phyloP scores from a whole-genome alignment of 768 basidiomycete species.

The Kwoniella sp. region DNA sequence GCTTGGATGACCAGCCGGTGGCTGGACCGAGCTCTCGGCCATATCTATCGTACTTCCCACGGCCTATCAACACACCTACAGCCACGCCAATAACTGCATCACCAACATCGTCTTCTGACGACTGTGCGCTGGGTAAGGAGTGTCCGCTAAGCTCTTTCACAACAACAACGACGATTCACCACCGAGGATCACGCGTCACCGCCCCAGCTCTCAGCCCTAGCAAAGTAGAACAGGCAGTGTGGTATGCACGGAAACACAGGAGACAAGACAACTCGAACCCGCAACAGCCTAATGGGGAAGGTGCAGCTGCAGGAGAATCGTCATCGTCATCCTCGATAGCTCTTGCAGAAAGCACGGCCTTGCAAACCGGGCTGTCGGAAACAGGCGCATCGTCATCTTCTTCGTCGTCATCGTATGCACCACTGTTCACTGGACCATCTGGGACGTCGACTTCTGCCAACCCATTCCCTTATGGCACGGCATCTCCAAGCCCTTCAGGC shows the following conservation, averaged over 20 bases:
- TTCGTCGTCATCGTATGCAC: conserved; percentile 1
- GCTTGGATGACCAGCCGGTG: conserved; percentile 19
- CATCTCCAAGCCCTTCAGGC: neutral
- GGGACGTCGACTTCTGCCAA: conserved; percentile 3
- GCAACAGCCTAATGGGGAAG: neutral
- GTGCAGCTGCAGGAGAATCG: neutral
- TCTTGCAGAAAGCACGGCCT: neutral
- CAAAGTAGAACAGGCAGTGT: neutral
- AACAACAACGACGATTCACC: neutral
- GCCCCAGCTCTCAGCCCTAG: neutral
- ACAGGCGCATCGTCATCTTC: neutral
- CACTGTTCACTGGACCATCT: conserved; percentile 23
- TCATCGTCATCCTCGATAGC: conserved; percentile 12
- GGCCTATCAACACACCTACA: neutral
- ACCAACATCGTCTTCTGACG: neutral
- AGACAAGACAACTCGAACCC: conserved; percentile 5
- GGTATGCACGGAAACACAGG: neutral
- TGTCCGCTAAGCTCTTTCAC: neutral
- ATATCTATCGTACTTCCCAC: conserved; percentile 2
- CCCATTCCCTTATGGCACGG: neutral
- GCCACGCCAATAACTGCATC: neutral
- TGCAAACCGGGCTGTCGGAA: neutral
- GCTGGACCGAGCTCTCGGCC: conserved; percentile 30
- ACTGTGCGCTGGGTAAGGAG: neutral
- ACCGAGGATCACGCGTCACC: neutral